A percentile compares a stretch with the other conserved stretches of the same genome.
These are phyloP conservation scores for Brachypodium distachyon DNA, from an alignment of 202 grass and related monocot species.

Conservation along the genomic window DNA sequence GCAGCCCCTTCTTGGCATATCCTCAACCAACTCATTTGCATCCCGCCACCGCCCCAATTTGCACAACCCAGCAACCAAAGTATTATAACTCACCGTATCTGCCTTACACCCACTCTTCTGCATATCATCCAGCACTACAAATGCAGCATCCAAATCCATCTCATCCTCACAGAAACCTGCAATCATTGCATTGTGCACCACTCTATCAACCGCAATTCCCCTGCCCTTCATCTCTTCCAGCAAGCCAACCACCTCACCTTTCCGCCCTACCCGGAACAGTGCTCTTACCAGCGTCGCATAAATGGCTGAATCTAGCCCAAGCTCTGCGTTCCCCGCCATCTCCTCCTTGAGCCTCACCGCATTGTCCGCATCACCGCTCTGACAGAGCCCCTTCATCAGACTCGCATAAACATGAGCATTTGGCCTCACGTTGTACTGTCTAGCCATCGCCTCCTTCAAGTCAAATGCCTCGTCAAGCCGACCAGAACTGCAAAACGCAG, in stretches of 20 bases:
- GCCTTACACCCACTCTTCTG: slow-evolving; percentile 30
- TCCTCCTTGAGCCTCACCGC: slow-evolving; percentile 46
- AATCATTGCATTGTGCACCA: slow-evolving; percentile 48
- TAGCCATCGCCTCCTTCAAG: slow-evolving; percentile 46
- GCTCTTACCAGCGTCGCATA: slow-evolving; percentile 51
- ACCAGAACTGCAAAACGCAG: slow-evolving; percentile 14
- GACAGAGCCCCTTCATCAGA: slow-evolving; percentile 52
- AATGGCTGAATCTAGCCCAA: slow-evolving; percentile 34
- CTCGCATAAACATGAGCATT: slow-evolving; percentile 39
- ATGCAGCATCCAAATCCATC: slow-evolving; percentile 35
- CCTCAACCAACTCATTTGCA: slow-evolving; percentile 50
- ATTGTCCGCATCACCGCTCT: slow-evolving; percentile 26
- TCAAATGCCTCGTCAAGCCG: slow-evolving; percentile 28
- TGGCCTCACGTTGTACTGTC: slow-evolving; percentile 9
- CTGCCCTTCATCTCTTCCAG: slow-evolving; percentile 52
- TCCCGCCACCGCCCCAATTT: slow-evolving; percentile 36
- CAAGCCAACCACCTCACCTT: slow-evolving; percentile 45
- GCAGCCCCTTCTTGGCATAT: slow-evolving; percentile 64
- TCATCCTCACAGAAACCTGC: slow-evolving; percentile 51
- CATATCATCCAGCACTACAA: slow-evolving; percentile 54
- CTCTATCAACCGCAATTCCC: slow-evolving; percentile 24
- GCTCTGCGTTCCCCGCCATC: slow-evolving; percentile 22
- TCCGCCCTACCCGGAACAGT: slow-evolving; percentile 28
- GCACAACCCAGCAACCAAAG: slow-evolving; percentile 35
- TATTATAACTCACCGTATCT: slow-evolving; percentile 55